Evolutionary conservation across 495 filamentous ascomycete species (phyloP), one percentile per base, ranked within the genome.

Genomic region (Letharia columbiana): DNA sequence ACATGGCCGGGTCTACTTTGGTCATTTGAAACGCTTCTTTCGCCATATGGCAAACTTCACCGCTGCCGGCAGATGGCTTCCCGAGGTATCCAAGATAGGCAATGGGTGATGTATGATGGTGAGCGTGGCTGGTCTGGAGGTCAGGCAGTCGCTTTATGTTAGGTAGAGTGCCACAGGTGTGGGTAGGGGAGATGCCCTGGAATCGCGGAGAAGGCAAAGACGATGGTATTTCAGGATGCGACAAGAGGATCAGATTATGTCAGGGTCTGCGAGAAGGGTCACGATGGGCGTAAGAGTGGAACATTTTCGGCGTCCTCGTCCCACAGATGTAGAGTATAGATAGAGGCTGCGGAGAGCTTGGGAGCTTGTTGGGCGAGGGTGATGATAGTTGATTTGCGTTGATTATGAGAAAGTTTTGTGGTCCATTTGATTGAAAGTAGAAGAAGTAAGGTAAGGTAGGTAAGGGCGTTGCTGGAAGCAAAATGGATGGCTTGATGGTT

Each of bases 61-160:
- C 58, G 64, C 62, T 64, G 47, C 64, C 37, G 45, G 47, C 10
- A 23, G 59, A 35, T 47, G 58, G 45, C 12, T 28, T 42, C n/a
- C n/a, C 41, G 28, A 62, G 64, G 62, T n/a, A 66, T 62, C 64
- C 64, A 66, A 66, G 64, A 66, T 66, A 62, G 64, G 64, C 64
- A 62, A 66, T 33, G 59, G 6, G 33, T 57, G 33, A 7, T 10
- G 31, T 15, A 17, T 3, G 12, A 52, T 11, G n/a, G 23, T 13
- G 23, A 4, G 49, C 7, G 12, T 56, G 23, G 31, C 35, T 56
- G 52, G 13, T 56, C 4, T 56, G 49, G 10, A 52, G 49, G 6
- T 2, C 31, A 8, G 6, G 4, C 52, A 33, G 52, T 17, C 13
- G 15, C 28, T 56, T 17, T 35, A 31, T 33, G 15, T 35, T 0